A percentile compares a stretch with the other conserved stretches of the same genome.
phyloP scores from a whole-genome alignment of 1,284 basidiomycete genomes.

The Grifola frondosa region DNA sequence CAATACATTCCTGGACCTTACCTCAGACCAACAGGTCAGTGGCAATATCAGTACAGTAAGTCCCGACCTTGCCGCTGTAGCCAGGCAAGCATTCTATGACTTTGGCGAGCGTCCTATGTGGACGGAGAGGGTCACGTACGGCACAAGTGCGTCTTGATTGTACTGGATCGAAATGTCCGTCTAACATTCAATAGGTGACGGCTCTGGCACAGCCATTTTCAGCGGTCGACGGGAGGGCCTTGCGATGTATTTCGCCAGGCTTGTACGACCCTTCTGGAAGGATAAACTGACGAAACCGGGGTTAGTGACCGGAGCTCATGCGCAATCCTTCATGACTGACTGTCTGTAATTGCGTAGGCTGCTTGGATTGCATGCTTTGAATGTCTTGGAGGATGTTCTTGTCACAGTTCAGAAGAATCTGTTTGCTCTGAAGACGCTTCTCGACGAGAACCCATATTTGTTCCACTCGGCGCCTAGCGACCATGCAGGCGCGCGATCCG shows the following conservation, averaged over 20 bases:
- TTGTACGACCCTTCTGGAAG: constrained; percentile 88
- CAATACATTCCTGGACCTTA: constrained; percentile 67
- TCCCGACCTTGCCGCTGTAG: constrained; percentile 63
- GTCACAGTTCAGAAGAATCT: constrained; percentile 79
- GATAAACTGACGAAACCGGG: constrained; percentile 65
- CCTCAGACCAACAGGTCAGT: constrained; percentile 47
- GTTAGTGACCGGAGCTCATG: no score
- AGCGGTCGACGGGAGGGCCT: constrained; percentile 91
- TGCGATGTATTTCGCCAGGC: constrained; percentile 82
- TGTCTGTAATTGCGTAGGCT: no score
- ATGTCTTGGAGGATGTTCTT: constrained; percentile 62
- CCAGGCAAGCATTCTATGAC: constrained; percentile 82
- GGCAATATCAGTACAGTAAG: constrained; percentile 51
- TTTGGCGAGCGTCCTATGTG: constrained; percentile 80
- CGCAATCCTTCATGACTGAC: no score
- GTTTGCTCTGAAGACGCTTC: constrained; percentile 71
- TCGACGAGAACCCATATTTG: constrained; percentile 76
- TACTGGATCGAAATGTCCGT: background rate
- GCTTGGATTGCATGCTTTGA: constrained; percentile 49
- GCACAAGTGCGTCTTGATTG: constrained; percentile 45
- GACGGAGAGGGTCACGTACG: constrained; percentile 71
- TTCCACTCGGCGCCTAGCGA: constrained; percentile 77
- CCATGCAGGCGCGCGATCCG: constrained; percentile 49
- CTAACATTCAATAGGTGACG: constrained; percentile 46
- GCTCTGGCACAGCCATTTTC: constrained; percentile 74